Percentiles rank a stretch among this genome's conserved stretches.
These are phyloP conservation scores for Dryas octopetala DNA, from an alignment of 306 rosid genomes.

Conservation along the genomic window DNA sequence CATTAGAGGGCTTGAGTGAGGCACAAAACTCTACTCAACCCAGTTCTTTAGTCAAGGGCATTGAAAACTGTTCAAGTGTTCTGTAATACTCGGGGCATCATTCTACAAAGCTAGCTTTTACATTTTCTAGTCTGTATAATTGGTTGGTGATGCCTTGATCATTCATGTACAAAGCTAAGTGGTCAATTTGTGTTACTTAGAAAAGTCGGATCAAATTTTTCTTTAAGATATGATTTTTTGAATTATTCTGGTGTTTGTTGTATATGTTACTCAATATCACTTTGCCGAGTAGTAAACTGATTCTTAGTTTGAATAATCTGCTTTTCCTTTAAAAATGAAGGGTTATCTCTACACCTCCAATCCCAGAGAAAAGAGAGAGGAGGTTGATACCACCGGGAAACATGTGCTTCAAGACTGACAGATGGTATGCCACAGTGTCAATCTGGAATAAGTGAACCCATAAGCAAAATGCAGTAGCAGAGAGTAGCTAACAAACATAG, in stretches of 20 bases:
- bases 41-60: constrained; percentile 9
- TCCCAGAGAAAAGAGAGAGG: constrained; percentile 93
- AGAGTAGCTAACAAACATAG: background rate
- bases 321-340: constrained; percentile 37
- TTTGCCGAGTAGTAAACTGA: too few species aligned
- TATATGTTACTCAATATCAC: too few species aligned
- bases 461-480: constrained; percentile 11
- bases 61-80: constrained; percentile 6
- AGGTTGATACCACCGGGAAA: constrained; percentile 79
- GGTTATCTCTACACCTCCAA: constrained; percentile 95
- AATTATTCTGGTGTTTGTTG: too few species aligned
- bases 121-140: background rate
- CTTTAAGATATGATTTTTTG: too few species aligned
- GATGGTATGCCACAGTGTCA: constrained; percentile 91
- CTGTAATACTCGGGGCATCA: too few species aligned
- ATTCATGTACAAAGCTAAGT: background rate
- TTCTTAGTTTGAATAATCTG: too few species aligned
- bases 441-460: constrained; percentile 53
- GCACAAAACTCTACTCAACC: background rate
- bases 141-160: background rate
- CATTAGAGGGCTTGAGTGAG: constrained; percentile 16
- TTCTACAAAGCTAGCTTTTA: background rate
- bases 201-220: too few species aligned
- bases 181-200: too few species aligned
- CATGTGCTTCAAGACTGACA: constrained; percentile 75